Percentiles rank a stretch among this genome's conserved stretches.
Conservation (phyloP, 805 yeast genomes). For the Debaryomyces hansenii region DNA sequence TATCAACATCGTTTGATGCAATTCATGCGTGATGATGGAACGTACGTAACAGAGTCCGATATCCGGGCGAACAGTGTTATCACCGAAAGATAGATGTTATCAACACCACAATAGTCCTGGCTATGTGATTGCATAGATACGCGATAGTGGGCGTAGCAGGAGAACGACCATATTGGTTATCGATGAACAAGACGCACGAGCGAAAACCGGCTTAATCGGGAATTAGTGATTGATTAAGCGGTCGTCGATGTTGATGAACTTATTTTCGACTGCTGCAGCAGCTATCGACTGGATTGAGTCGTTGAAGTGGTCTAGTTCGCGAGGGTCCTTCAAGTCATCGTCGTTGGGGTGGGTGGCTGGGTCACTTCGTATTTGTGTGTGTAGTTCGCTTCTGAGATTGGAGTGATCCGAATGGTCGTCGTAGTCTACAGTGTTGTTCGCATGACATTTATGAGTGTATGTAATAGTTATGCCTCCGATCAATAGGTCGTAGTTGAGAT, state of each 20-base stretch:
- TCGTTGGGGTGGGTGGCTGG: not conserved
- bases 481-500: constrained; percentile 5
- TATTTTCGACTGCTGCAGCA: constrained; percentile 1
- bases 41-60: no score
- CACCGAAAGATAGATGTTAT: no score
- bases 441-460: constrained; percentile 5
- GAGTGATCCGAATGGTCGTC: not conserved
- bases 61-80: no score
- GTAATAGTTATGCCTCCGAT: not conserved
- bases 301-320: not conserved
- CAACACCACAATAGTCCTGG: no score
- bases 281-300: constrained; percentile 1
- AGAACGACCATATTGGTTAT: no score
- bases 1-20: no score
- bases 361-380: not conserved
- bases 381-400: not conserved
- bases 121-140: no score
- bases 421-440: not conserved
- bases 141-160: no score
- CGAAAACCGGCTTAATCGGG: no score
- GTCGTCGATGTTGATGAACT: constrained; percentile 1
- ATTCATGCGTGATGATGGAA: no score
- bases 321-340: not conserved
- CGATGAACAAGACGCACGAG: no score
- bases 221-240: not conserved